These are phyloP conservation scores for Cladosporium colombiae DNA, from an alignment of 2,329 filamentous ascomycete genomes.

Conservation along the genomic window DNA sequence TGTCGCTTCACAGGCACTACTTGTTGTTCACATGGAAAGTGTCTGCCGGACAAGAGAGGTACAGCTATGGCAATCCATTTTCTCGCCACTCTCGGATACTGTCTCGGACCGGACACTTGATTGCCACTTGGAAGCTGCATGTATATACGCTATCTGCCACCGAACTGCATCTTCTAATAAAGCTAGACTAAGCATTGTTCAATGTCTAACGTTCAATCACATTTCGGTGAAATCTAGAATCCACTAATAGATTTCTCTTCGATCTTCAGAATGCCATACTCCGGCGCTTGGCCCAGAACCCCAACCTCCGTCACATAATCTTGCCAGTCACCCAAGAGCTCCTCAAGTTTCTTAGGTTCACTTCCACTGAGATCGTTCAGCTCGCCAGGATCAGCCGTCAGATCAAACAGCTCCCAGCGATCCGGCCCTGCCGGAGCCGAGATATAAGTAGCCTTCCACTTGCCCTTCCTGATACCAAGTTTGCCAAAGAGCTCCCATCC, in stretches of 20 bases:
- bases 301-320: background rate
- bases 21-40: background rate
- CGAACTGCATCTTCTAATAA: background rate
- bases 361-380: background rate
- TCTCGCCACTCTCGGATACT: background rate
- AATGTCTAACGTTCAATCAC: background rate
- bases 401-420: background rate
- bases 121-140: background rate
- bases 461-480: background rate
- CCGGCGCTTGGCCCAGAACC: background rate
- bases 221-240: background rate
- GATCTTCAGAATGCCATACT: background rate
- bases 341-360: background rate
- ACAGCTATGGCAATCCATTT: background rate
- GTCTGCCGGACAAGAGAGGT: background rate
- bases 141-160: background rate
- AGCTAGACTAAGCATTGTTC: background rate
- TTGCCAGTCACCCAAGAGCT: background rate
- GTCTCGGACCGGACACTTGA: background rate
- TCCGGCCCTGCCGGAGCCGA: background rate
- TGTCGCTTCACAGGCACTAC: background rate
- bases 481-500: conserved; percentile 5
- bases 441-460: background rate
- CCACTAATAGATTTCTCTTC: background rate
- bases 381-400: background rate